These are phyloP conservation scores for Rheum nobile DNA, from an alignment of 148 eudicot species.

Conservation along the genomic window DNA sequence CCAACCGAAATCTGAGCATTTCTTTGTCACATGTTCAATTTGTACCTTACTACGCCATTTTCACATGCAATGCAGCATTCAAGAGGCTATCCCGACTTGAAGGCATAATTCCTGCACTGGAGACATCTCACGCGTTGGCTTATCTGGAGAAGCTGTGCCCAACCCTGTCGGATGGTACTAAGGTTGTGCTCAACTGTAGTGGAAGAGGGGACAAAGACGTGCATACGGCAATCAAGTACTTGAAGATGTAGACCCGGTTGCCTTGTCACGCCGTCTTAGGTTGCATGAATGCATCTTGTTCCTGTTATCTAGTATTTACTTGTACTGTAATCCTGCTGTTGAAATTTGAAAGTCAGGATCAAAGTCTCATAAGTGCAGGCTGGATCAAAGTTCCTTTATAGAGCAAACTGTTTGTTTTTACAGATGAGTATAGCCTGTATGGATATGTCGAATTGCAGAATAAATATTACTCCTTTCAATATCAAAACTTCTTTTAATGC, in stretches of 20 bases:
- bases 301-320: too few species aligned
- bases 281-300: not conserved
- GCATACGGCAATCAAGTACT: conserved; percentile 72
- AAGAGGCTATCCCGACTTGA: conserved; percentile 77
- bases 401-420: conserved; percentile 1
- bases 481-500: not conserved
- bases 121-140: conserved; percentile 92
- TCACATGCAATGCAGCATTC: conserved; percentile 48
- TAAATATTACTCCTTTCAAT: not conserved
- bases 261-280: not conserved
- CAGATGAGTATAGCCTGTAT: not conserved
- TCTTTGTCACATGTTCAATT: not conserved
- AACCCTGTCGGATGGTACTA: conserved; percentile 65
- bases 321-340: not conserved
- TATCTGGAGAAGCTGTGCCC: conserved; percentile 86
- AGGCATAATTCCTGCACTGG: conserved; percentile 97
- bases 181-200: conserved; percentile 83
- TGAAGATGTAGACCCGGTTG: conserved; percentile 30
- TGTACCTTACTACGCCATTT: not conserved
- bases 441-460: not conserved
- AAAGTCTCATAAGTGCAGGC: not conserved
- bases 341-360: not conserved
- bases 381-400: not conserved
- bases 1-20: not conserved
- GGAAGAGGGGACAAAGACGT: conserved; percentile 98